Base-by-base conservation (phyloP, 129 eudicot species). In the Arctium lappa region DNA sequence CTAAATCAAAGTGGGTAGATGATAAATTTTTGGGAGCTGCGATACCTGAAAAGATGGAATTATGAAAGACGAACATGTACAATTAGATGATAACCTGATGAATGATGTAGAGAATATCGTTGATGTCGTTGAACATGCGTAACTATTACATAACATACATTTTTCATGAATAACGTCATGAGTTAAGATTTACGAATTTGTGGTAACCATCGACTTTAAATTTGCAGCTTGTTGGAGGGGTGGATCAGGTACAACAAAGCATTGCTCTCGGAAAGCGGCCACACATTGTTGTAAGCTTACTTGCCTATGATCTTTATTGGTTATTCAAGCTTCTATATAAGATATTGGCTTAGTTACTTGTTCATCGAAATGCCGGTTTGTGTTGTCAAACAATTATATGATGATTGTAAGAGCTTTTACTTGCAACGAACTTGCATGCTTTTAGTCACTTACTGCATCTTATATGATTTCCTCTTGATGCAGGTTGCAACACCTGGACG, bases 401-500 rank as follows among this genome's bases (percentile, higher is more conserved):
- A 75, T 1, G 44, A 5, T 76, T 4, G 0, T 8, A 81, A 40
- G 71, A 32, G 36, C 2, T 63, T 78, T 48, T 9, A 13, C 22
- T 36, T 4, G n/a, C 18, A 8, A 16, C 34, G 22, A 33, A 34
- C 39, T 18, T 50, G 70, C 34, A 18, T 72, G 71, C 53, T 4
- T 69, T 4, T 86, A 10, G 39, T 69, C 76, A 18, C 42, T 37
- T 10, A 0, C 0, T 34, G 7, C 46, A 33, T 44, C 68, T 63
- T 72, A 48, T 63, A 63, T 42, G 12, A 60, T 13, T 68, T 37
- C 30, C 29, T 65, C 16, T 76, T 16, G 6, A 74, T 91, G 78
- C 77, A 95, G 99, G 97, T 93, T 81, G 97, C 97, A 8, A 95
- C 99, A n/a, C 99, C 99, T 86, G 99, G 99, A 12, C 99, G 99